Evolutionary conservation across 1,284 basidiomycete genomes (phyloP), one percentile per base, ranked within the genome.

Genomic region (Phlebopus sp.): DNA sequence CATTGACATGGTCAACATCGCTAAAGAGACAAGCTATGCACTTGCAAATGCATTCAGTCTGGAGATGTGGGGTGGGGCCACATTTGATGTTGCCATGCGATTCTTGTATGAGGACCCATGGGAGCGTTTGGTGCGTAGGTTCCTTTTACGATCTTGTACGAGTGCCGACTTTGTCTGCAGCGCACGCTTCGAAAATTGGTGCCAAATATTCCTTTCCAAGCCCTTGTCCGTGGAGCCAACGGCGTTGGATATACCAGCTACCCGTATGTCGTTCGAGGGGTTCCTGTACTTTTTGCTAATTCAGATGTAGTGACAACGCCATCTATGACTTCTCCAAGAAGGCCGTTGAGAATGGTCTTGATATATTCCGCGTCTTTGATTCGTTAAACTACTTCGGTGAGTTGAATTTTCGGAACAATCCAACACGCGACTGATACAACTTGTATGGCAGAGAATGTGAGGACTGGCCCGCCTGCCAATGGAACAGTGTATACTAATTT

Each of bases 51-150:
- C 97, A 17, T 99, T 94, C 77, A 90, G 90, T 65, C 73, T 99
- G 56, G 97, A 99, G 70, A 98, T 96, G 79, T 99, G 97, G 97
- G 97, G 97, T 65, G 97, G 97, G 57, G 97, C 97, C 40, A 99
- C 97, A 4, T 99, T 99, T 66, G 97, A 99, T 70, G 97, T 99
- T 42, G 90, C 97, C 29, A 98, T 99, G 96, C 87, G 96, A 49
- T 99, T 99, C 89, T 75, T 99, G 66, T 98, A 99, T 70, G 97
- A 99, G 71, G 97, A 99, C 73, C 97, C 97, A 61, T 99, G 97
- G 97, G 96, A 98, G 70, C 84, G 97, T 60, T 75, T 99, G 74
- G 89, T 90, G 55, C 40, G 82, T 74, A 30, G 9, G 52, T 23
- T 19, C 38, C 34, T 36, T 34, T 14, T 13, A 40, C 39, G 5